These are phyloP conservation scores for Plasmodium ovale DNA, from an alignment of 169 alveolate genomes.

Conservation along the genomic window DNA sequence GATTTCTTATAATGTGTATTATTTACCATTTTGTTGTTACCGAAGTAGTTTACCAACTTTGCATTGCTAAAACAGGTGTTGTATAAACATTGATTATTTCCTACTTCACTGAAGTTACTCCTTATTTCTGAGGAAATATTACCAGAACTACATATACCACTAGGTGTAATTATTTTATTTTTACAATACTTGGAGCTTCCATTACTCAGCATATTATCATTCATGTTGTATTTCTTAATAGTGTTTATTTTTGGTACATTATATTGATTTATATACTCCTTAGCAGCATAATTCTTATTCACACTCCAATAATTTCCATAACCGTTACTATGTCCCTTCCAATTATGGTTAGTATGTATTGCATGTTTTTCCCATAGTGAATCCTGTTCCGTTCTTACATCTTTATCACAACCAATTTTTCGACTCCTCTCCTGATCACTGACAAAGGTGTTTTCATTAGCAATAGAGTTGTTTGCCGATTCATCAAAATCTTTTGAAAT, in stretches of 20 bases:
- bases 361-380: conserved; percentile 1
- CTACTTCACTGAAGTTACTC: neutral
- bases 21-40: neutral
- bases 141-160: neutral
- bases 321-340: conserved; percentile 6
- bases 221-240: neutral
- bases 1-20: neutral
- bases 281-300: conserved; percentile 6
- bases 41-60: neutral
- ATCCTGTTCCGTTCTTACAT: neutral
- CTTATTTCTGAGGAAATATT: neutral
- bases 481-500: conserved; percentile 3
- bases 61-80: conserved; percentile 15
- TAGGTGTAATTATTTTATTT: neutral
- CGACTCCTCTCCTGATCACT: neutral
- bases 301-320: neutral
- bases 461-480: neutral
- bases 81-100: conserved; percentile 10
- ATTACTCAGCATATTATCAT: neutral
- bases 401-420: conserved; percentile 1
- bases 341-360: conserved; percentile 11
- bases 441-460: neutral
- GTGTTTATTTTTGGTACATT: neutral
- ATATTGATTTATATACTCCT: neutral
- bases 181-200: conserved; percentile 13